phyloP scores from a whole-genome alignment of 2,329 filamentous ascomycete species.

The Zalaria sp. region DNA sequence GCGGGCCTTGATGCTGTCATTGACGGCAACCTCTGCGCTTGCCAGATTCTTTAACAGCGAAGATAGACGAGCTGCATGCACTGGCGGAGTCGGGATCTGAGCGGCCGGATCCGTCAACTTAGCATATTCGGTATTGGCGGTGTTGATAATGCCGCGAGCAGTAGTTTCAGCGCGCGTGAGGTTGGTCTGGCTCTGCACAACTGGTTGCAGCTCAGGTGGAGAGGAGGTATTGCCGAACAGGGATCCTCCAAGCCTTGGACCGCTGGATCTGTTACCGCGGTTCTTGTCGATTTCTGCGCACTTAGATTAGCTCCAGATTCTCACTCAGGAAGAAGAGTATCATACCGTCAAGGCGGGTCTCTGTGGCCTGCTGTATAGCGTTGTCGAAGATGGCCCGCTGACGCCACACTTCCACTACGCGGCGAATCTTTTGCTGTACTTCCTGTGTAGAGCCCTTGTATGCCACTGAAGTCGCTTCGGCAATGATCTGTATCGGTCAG shows the following conservation, averaged over 20 bases:
- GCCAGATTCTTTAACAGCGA: slow-evolving; percentile 81
- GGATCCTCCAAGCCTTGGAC: slow-evolving; percentile 34
- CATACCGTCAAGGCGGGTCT: slow-evolving; percentile 64
- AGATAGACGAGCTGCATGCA: slow-evolving; percentile 80
- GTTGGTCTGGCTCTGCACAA: slow-evolving; percentile 61
- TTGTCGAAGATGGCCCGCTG: slow-evolving; percentile 71
- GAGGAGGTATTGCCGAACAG: slow-evolving; percentile 48
- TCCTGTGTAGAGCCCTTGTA: slow-evolving; percentile 83
- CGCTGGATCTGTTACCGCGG: slow-evolving; percentile 6
- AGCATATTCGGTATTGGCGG: slow-evolving; percentile 68
- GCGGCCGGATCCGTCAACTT: slow-evolving; percentile 63
- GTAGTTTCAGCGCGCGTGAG: slow-evolving; percentile 59
- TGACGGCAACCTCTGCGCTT: slow-evolving; percentile 75
- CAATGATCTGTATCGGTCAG: slow-evolving; percentile 46
- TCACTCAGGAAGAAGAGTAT: background rate
- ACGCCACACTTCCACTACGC: slow-evolving; percentile 91
- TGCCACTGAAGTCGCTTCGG: slow-evolving; percentile 76
- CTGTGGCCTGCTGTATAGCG: slow-evolving; percentile 67
- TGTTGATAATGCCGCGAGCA: slow-evolving; percentile 51
- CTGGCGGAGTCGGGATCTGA: slow-evolving; percentile 63
- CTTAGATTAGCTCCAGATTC: slow-evolving; percentile 8
- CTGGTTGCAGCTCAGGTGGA: slow-evolving; percentile 61
- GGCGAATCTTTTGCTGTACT: slow-evolving; percentile 71
- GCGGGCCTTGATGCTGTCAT: slow-evolving; percentile 78
- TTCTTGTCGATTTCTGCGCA: slow-evolving; percentile 38